Percentiles rank a stretch among this genome's conserved stretches.
phyloP scores from a whole-genome alignment of 2,329 filamentous ascomycete genomes.

The Tolypocladium amazonense region DNA sequence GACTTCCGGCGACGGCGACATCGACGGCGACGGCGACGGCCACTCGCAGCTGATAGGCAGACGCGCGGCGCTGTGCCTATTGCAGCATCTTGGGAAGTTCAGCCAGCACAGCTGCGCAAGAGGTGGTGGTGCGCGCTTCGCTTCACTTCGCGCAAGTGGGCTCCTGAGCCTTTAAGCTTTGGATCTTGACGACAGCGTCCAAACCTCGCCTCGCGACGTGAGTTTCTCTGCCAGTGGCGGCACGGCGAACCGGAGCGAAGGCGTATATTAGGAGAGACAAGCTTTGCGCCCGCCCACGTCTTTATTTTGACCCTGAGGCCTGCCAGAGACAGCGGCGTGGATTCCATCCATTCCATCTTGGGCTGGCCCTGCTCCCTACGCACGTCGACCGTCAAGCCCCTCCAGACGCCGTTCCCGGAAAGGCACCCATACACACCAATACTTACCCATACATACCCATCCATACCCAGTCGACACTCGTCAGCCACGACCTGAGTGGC shows the following conservation, averaged over 20 bases:
- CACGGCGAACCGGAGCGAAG: background rate
- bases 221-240: no score
- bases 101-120: background rate
- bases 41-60: background rate
- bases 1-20: background rate
- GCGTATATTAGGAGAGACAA: background rate
- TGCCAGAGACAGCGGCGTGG: background rate
- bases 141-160: background rate
- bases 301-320: background rate
- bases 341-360: background rate
- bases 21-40: background rate
- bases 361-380: background rate
- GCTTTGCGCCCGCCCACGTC: background rate
- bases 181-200: background rate
- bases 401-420: slow-evolving; percentile 1
- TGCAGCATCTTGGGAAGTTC: background rate
- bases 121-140: background rate
- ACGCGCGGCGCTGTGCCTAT: background rate
- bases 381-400: background rate
- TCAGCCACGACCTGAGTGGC: background rate
- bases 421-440: background rate
- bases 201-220: no score
- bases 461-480: background rate
- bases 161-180: background rate
- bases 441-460: background rate